phyloP scores from a whole-genome alignment of 2,329 filamentous ascomycete genomes.

The Lachnellula suecica region DNA sequence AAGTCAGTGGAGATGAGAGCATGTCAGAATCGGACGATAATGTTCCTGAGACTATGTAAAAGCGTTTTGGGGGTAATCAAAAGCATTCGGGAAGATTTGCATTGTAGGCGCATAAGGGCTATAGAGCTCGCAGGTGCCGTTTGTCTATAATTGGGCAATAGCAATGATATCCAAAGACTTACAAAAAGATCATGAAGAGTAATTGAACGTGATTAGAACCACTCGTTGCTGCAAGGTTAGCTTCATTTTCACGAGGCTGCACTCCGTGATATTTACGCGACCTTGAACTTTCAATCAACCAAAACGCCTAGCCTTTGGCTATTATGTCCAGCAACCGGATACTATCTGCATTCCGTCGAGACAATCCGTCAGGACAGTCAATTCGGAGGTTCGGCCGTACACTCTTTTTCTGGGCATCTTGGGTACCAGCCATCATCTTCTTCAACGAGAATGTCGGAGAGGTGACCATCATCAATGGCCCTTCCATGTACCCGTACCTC shows the following conservation, averaged over 20 bases:
- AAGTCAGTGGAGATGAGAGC: conserved; percentile 97
- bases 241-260: conserved; percentile 7
- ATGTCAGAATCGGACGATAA: conserved; percentile 94
- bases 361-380: conserved; percentile 11
- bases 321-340: conserved; percentile 22
- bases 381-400: conserved; percentile 39
- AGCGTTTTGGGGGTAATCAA: conserved; percentile 18
- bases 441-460: conserved; percentile 62
- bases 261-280: neutral
- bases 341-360: conserved; percentile 18
- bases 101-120: conserved; percentile 31
- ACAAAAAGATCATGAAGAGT: neutral
- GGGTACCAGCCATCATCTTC: conserved; percentile 61
- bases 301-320: conserved; percentile 2
- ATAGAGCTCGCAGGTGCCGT: conserved; percentile 15
- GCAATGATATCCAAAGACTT: neutral
- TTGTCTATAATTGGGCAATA: conserved; percentile 9
- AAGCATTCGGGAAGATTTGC: conserved; percentile 30
- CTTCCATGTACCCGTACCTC: conserved; percentile 76
- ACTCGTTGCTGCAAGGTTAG: conserved; percentile 7
- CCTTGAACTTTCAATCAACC: neutral
- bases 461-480: conserved; percentile 55
- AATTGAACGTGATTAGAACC: neutral
- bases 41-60: conserved; percentile 54
- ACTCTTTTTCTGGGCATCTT: conserved; percentile 54